Conservation (phyloP, 106 monocot genomes). For the Acorus gramineus region DNA sequence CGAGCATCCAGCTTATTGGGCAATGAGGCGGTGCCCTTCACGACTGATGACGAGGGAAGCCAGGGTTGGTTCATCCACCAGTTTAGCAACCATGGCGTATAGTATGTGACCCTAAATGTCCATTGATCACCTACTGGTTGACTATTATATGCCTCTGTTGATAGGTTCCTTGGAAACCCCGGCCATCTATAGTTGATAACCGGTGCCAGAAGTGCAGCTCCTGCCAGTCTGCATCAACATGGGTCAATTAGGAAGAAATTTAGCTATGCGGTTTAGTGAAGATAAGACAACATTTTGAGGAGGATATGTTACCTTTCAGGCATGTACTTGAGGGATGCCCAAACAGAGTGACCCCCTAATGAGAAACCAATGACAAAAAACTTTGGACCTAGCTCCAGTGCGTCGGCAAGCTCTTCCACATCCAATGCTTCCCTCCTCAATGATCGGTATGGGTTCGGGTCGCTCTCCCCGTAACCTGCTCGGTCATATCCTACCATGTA, state of each 20-base stretch:
- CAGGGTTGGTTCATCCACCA: slow-evolving; percentile 75
- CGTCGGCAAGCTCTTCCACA: slow-evolving; percentile 58
- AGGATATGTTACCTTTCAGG: slow-evolving; percentile 38
- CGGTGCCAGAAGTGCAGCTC: slow-evolving; percentile 48
- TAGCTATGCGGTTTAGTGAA: too few species aligned
- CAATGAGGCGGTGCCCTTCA: slow-evolving; percentile 32
- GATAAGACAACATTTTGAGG: too few species aligned
- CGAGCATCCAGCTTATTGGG: slow-evolving; percentile 43
- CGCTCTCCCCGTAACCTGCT: slow-evolving; percentile 74
- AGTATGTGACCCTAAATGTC: slow-evolving; percentile 49
- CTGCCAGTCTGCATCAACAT: slow-evolving; percentile 38
- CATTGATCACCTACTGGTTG: slow-evolving; percentile 57
- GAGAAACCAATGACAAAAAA: slow-evolving; percentile 57
- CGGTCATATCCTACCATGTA: slow-evolving; percentile 64
- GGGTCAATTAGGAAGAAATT: background rate
- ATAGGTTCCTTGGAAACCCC: slow-evolving; percentile 32
- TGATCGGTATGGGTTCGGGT: slow-evolving; percentile 57
- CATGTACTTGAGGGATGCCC: slow-evolving; percentile 70
- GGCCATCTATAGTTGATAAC: slow-evolving; percentile 71
- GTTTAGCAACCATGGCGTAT: slow-evolving; percentile 57
- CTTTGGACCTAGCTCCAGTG: slow-evolving; percentile 35
- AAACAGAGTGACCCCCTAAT: slow-evolving; percentile 57
- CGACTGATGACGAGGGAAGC: slow-evolving; percentile 57
- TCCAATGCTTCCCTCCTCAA: slow-evolving; percentile 52
- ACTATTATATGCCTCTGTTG: slow-evolving; percentile 19